phyloP scores from a whole-genome alignment of 495 filamentous ascomycete species.

The Penicillium alfredii region DNA sequence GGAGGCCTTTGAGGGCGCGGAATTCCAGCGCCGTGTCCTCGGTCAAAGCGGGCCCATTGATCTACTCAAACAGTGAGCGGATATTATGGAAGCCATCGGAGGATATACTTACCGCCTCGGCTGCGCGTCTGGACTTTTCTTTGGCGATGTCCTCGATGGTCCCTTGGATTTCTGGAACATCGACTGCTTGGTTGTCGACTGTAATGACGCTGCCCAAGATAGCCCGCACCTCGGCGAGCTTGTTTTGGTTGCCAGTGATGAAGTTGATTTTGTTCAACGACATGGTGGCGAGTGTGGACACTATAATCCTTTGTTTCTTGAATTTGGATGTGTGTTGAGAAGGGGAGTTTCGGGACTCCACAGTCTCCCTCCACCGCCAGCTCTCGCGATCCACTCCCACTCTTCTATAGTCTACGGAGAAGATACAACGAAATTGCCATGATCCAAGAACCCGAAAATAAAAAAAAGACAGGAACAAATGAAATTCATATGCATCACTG shows the following conservation, averaged over 20 bases:
- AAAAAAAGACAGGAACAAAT: slow-evolving; percentile 10
- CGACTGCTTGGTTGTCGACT: slow-evolving; percentile 65
- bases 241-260: slow-evolving; percentile 94
- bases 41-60: slow-evolving; percentile 82
- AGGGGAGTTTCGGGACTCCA: too few species aligned
- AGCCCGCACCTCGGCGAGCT: slow-evolving; percentile 77
- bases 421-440: not conserved
- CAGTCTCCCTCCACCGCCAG: too few species aligned
- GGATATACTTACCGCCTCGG: slow-evolving; percentile 33
- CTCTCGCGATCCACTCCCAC: not conserved
- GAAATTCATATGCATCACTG: slow-evolving; percentile 23
- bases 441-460: too few species aligned
- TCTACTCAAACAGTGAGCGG: too few species aligned
- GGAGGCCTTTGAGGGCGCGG: slow-evolving; percentile 77
- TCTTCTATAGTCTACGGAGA: not conserved
- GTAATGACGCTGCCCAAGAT: slow-evolving; percentile 73
- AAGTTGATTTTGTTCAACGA: slow-evolving; percentile 62
- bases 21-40: slow-evolving; percentile 96
- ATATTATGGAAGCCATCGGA: too few species aligned
- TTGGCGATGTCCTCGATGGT: slow-evolving; percentile 82
- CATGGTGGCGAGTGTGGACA: slow-evolving; percentile 14
- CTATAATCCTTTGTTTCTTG: too few species aligned
- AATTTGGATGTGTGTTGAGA: too few species aligned
- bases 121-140: slow-evolving; percentile 78
- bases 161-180: slow-evolving; percentile 87